phyloP scores from a whole-genome alignment of 345 rosid genomes.

The Iberis pinnata region DNA sequence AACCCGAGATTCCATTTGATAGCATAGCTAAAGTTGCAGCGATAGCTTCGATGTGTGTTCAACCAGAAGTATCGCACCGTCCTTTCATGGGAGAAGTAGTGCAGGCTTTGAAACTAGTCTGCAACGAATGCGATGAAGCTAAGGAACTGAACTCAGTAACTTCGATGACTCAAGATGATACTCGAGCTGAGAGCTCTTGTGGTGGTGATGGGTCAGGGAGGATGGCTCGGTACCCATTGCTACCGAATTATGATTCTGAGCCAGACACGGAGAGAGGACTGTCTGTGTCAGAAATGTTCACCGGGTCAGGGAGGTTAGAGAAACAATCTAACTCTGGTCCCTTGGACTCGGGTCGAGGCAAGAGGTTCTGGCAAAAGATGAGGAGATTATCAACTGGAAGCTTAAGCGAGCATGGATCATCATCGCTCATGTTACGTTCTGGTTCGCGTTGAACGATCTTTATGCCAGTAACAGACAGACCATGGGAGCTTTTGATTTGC shows the following conservation, averaged over 20 bases:
- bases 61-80: constrained; percentile 89
- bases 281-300: constrained; percentile 39
- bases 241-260: constrained; percentile 46
- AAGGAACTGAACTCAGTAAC: constrained; percentile 51
- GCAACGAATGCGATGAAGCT: constrained; percentile 80
- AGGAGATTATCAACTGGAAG: constrained; percentile 57
- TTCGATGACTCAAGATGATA: constrained; percentile 41
- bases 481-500: not conserved
- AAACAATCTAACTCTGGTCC: constrained; percentile 75
- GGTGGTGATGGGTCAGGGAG: constrained; percentile 34
- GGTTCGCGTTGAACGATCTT: constrained; percentile 44
- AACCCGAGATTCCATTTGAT: constrained; percentile 54
- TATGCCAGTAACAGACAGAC: constrained; percentile 7
- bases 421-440: constrained; percentile 40
- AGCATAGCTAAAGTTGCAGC: constrained; percentile 85
- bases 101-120: constrained; percentile 86
- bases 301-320: constrained; percentile 38
- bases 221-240: constrained; percentile 32
- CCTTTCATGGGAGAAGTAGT: constrained; percentile 99
- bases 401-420: constrained; percentile 53
- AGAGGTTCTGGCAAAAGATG: constrained; percentile 53
- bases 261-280: constrained; percentile 62
- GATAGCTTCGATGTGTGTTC: constrained; percentile 96
- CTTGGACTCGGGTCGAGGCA: constrained; percentile 42
- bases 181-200: constrained; percentile 34